phyloP scores from a whole-genome alignment of 148 eudicot species.

The Camellia japonica region DNA sequence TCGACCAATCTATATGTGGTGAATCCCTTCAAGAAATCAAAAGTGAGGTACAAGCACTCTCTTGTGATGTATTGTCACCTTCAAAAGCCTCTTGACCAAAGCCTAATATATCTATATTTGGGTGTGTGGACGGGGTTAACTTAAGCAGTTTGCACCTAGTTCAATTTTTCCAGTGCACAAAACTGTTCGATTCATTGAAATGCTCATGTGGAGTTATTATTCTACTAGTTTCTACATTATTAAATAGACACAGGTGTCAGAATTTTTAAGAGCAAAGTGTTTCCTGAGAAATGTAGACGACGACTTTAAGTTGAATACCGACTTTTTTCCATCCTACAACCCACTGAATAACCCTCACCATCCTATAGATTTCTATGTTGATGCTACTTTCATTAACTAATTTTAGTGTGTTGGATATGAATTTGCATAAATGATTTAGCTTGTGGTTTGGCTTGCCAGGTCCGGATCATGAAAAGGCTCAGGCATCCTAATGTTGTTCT shows the following conservation, averaged over 20 bases:
- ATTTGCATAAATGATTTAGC: background rate
- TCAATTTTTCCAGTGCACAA: background rate
- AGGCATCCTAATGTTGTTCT: slow-evolving; percentile 96
- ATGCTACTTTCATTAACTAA: background rate
- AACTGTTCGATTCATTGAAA: background rate
- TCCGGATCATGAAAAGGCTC: slow-evolving; percentile 78
- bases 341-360: background rate
- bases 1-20: slow-evolving; percentile 74
- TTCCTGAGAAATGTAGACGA: background rate
- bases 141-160: background rate
- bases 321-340: background rate
- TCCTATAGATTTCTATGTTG: background rate
- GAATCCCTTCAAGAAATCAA: slow-evolving; percentile 84
- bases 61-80: background rate
- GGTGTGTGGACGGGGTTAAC: background rate
- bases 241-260: background rate
- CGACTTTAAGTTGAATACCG: background rate
- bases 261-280: background rate
- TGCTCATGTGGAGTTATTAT: background rate
- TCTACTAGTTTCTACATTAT: slow-evolving; percentile 6
- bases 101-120: background rate
- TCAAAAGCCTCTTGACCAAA: background rate
- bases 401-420: background rate
- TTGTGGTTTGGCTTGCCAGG: slow-evolving; percentile 35
- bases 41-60: slow-evolving; percentile 62